phyloP scores from a whole-genome alignment of 2,329 filamentous ascomycete genomes.

The Colletotrichum karsti region DNA sequence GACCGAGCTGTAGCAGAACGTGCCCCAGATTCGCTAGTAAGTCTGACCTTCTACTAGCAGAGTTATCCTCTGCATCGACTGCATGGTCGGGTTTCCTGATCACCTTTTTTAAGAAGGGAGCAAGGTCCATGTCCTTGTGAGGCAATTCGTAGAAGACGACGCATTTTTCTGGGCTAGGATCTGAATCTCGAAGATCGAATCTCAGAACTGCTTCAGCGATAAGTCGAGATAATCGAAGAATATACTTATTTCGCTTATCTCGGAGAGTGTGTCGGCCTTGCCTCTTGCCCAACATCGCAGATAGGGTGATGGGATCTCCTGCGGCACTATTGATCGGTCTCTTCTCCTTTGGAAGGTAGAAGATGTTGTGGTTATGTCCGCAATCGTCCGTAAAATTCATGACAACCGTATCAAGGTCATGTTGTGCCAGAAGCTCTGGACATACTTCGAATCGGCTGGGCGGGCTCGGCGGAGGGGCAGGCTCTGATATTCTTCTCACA shows the following conservation, averaged over 20 bases:
- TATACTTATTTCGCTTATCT: neutral
- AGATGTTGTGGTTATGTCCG: neutral
- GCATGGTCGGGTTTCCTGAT: neutral
- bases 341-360: neutral
- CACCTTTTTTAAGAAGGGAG: neutral
- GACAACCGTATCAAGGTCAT: neutral
- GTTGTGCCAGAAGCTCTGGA: neutral
- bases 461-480: neutral
- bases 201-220: neutral
- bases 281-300: neutral
- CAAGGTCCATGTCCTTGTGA: neutral
- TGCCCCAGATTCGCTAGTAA: neutral
- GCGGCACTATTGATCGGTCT: neutral
- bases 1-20: neutral
- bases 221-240: neutral
- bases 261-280: neutral
- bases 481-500: neutral
- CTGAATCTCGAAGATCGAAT: neutral
- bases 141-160: neutral
- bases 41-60: neutral
- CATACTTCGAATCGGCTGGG: neutral
- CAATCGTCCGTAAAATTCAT: neutral
- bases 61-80: neutral
- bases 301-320: neutral
- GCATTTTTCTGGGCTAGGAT: neutral